phyloP scores from a whole-genome alignment of 1,284 basidiomycete species.

The Puccinia hordei region DNA sequence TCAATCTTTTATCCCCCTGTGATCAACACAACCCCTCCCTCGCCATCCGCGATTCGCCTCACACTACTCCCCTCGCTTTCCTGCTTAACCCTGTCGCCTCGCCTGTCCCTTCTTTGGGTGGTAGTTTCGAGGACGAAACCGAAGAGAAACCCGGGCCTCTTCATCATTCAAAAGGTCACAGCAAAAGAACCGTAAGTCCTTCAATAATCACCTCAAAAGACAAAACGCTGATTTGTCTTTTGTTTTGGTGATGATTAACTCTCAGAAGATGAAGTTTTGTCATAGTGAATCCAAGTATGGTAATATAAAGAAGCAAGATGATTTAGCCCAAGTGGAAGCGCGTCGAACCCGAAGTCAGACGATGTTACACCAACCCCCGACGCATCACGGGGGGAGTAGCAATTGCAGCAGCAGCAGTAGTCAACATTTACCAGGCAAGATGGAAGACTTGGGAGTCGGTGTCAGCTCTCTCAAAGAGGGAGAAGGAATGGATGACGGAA shows the following conservation, averaged over 20 bases:
- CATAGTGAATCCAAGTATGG: slow-evolving; percentile 6
- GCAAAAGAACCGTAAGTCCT: not conserved
- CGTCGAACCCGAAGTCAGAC: too few relatives aligned
- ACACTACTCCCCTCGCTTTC: not conserved
- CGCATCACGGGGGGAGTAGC: not conserved
- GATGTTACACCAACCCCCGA: not conserved
- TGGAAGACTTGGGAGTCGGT: not conserved
- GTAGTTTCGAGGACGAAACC: not conserved
- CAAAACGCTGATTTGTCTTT: not conserved
- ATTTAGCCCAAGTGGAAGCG: not conserved
- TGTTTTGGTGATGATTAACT: not conserved
- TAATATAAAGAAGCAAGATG: not conserved
- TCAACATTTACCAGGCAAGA: too few relatives aligned
- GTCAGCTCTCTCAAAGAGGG: not conserved
- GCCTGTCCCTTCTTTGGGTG: not conserved
- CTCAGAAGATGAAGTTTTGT: slow-evolving; percentile 14
- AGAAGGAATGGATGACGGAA: not conserved
- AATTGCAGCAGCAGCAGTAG: not conserved
- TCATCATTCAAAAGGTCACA: not conserved
- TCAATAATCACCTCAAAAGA: too few relatives aligned
- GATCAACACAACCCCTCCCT: not conserved
- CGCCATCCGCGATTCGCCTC: not conserved
- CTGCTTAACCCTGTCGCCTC: not conserved
- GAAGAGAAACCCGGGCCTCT: not conserved
- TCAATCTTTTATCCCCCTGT: not conserved